Base-by-base conservation (phyloP, 225 moss, liverwort and hornwort species). In the Pleurozium schreberi region DNA sequence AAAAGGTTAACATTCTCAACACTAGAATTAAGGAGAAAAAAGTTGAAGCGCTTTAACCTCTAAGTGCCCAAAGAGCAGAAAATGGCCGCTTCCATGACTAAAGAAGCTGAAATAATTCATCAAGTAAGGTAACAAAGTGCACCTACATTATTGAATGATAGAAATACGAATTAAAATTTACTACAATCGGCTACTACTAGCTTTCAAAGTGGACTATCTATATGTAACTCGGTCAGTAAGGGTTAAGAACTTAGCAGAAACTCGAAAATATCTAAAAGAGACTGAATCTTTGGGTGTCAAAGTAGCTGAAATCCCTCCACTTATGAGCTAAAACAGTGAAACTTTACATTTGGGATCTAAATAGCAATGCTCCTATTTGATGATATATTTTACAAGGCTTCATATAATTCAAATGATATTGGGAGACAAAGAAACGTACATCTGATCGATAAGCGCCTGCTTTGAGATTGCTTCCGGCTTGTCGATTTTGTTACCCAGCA, bases 401-500 rank as follows among this genome's bases (percentile, higher is more conserved):
- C 43, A 66, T 52, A 45, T 3, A 19, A 63, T 40, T 52, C 31
- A 17, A 79, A 58, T 58, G 42, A 81, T 81, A n/a, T 80, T 23
- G 38, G 40, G 22, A 87, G 85, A 70, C n/a, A 30, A 74, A 85
- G 40, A 81, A 74, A 89, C 95, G 90, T 93, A 97, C 97, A 99
- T 97, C 91, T 95, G 96, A 73, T 97, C 95, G 25, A 87, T 80
- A 45, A 99, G 92, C 82, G 90, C 93, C 88, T 96, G 97, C 92
- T 94, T 99, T 74, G 97, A 92, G 57, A 99, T 87, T 31, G 97
- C 95, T 85, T 96, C 96, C 53, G 96, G 95, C 88, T 97, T 99
- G 95, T 99, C 98, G 61, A 96, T 96, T 92, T 99, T 97, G 92
- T 97, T 99, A 25, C 98, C 97, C 92, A 99, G 91, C 58, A 99